Evolutionary conservation across 768 basidiomycete species (phyloP), one percentile per base, ranked within the genome.

Genomic region (Leccinum obscurum): DNA sequence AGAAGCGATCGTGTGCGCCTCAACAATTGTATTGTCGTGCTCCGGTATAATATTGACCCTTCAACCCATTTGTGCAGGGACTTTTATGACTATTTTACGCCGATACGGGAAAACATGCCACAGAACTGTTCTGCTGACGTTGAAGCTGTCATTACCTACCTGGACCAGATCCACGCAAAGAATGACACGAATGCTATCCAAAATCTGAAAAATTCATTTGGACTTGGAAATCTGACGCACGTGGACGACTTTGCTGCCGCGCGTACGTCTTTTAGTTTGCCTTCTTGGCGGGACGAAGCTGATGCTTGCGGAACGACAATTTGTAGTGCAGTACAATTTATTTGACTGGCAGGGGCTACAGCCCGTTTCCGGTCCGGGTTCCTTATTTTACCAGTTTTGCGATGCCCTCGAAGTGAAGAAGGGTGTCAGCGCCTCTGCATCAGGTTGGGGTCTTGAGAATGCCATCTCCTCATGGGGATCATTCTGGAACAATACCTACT

Each of bases 121-220:
- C 67, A 64, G 62, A 91, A 92, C 71, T 92, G 90, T 73, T 89
- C 88, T 8, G 81, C 86, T 0, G 90, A 92, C 66, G 80, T 90
- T 32, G 75, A 88, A 69, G 81, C 80, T 5, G 87, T 86, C n/a
- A 80, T 90, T 56, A 68, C 79, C 6, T 81, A 88, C 64, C 74
- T 90, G 46, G 89, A 90, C 67, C 54, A 78, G 56, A 82, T 84
- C 6, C 84, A 88, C 64, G 71, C 73, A 0, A 75, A 75, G 4
- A 76, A 77, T 1, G 76, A 85, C 61, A 57, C 69, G 6, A 70
- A 73, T 34, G 81, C 83, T 13, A 85, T 88, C 39, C 72, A 84
- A 57, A 66, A 64, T 22, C 71, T 90, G 61, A 86, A 90, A 70
- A 76, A 80, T 15, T 64, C 75, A 13, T 91, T 86, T 63, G 87